Base-by-base conservation (phyloP, 1,284 basidiomycete species). In the Tylopilus sp. region DNA sequence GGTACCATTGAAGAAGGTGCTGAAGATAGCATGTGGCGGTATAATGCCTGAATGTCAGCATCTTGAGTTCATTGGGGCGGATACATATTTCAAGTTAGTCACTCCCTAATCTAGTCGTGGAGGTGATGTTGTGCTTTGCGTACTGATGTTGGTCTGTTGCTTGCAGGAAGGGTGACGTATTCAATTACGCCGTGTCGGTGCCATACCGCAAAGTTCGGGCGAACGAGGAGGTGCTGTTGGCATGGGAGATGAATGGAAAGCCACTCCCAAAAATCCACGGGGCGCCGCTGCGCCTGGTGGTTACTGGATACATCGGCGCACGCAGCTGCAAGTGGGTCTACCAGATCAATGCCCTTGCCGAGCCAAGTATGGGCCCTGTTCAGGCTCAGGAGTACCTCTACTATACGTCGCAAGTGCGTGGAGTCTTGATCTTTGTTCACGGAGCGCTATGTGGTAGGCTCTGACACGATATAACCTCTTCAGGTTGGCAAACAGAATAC, bases 231-330 rank as follows among this genome's bases (percentile, higher is more conserved):
- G 86, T 88, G 3, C 71, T 89, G 15, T 82, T 89, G 52, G 87
- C 87, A 0, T 87, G 84, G 82, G 85, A 87, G 76, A 88, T 88
- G 87, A 89, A 89, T 68, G 86, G 84, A 22, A n/a, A 69, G 66
- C 83, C 83, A 1, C 80, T 90, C 24, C 84, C 86, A 12, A 84
- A 84, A 70, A 84, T 84, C 15, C 88, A 89, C 62, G 87, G 88
- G n/a, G 82, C 75, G 29, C 88, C 88, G 0, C 77, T 89, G 32
- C 83, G 87, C 18, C 71, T 85, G 22, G 84, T 89, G 58, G 83
- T 88, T 8, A 79, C 86, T 0, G 87, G 87, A n/a, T 84, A 87
- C 70, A 89, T 89, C 53, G 87, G 88, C 32, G 88, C 88, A 5
- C 75, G 88, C 53, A 86, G 83, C 64, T 81, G 82, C 70, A 89